Base-by-base conservation (phyloP, 2,329 filamentous ascomycete genomes). In the Calonectria montana region DNA sequence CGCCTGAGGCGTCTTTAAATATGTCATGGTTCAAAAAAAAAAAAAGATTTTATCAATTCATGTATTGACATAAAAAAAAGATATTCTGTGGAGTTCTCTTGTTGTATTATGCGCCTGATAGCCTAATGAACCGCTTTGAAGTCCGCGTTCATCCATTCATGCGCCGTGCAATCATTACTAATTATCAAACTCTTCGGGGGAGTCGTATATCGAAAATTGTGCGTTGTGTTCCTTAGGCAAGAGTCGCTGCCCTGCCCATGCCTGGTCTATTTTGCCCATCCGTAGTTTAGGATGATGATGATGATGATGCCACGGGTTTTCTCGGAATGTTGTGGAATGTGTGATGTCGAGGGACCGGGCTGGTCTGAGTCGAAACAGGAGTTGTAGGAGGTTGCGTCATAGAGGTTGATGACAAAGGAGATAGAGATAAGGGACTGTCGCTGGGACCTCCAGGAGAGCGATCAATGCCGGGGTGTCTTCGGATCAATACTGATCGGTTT, bases 401-500 rank as follows among this genome's bases (percentile, higher is more conserved):
- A 6, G 68, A 45, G 15, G 67, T 27, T 25, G 48, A 47, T 16
- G 43, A 71, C 15, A 48, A 45, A n/a, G 71, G 55, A 29, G 59
- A 63, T 21, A 59, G 55, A 29, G 59, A 63, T 21, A 59, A 48
- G 29, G 59, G 64, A 21, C 50, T 45, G 27, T 35, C 41, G n/a
- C 41, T 41, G 41, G 71, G 64, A 27, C 43, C 31, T 27, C 66
- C 68, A 23, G 61, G 65, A 1, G 77, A 62, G 27, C 74, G 76
- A 27, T 75, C 75, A 10, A 82, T 59, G 37, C 78, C 77, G 4
- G 82, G 82, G 64, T 83, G 82, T 25, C 66, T 67, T 50, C 76
- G 72, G 47, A 82, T 77, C 8, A 81, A 78, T 6, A 71, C 72
- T 3, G 77, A 77, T 50, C 78, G 76, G 13, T 83, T 80, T 10